These are phyloP conservation scores for Monilinia aucupariae DNA, from an alignment of 2,329 filamentous ascomycete species.

Conservation along the genomic window DNA sequence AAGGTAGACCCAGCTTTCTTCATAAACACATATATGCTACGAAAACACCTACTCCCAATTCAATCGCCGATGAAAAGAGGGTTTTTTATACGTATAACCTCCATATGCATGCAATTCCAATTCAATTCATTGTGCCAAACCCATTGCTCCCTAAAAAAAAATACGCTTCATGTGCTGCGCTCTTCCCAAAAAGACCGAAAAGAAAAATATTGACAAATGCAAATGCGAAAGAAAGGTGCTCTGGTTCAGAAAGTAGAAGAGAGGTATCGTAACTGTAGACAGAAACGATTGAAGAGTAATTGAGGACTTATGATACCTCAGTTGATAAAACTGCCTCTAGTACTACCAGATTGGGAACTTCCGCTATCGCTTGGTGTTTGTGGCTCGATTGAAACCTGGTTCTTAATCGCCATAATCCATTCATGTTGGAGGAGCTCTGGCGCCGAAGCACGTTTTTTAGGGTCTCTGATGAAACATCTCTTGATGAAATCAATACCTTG, in stretches of 20 bases:
- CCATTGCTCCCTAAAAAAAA: background rate
- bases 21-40: conserved; percentile 7
- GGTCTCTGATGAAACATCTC: conserved; percentile 81
- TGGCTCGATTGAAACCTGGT: conserved; percentile 56
- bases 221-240: background rate
- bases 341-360: conserved; percentile 24
- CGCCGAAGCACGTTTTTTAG: conserved; percentile 70
- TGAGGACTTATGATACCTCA: background rate
- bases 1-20: background rate
- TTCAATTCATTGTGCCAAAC: conserved; percentile 5
- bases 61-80: conserved; percentile 6
- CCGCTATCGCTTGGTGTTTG: conserved; percentile 53
- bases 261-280: background rate
- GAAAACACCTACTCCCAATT: conserved; percentile 1
- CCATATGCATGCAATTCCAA: conserved; percentile 1
- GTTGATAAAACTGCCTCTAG: conserved; percentile 25
- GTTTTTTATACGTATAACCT: background rate
- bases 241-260: background rate
- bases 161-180: conserved; percentile 12
- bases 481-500: conserved; percentile 82
- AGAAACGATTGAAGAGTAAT: background rate
- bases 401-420: conserved; percentile 70
- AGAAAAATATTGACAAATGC: background rate
- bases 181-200: background rate
- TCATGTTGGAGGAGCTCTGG: conserved; percentile 90